phyloP scores from a whole-genome alignment of 164 flowering plant genomes.

The Berberis thunbergii region DNA sequence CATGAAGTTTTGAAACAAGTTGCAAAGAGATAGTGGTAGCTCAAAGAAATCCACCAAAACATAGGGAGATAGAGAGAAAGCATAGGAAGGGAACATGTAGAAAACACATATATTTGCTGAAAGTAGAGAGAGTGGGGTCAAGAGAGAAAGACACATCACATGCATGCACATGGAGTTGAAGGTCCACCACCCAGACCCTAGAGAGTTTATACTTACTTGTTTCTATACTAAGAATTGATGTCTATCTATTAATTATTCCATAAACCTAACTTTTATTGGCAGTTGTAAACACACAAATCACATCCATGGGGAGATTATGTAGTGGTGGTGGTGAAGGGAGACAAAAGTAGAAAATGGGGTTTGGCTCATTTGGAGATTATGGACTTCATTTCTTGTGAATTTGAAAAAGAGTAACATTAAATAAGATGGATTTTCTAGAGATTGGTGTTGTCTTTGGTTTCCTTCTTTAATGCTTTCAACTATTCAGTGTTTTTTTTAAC shows the following conservation, averaged over 20 bases:
- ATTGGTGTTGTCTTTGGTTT: too few species aligned
- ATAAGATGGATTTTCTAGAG: too few species aligned
- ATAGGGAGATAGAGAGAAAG: constrained; percentile 10
- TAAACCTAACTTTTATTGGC: too few species aligned
- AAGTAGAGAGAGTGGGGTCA: constrained; percentile 44
- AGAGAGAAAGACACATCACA: constrained; percentile 56
- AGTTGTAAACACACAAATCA: neutral
- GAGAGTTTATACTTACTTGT: constrained; percentile 1
- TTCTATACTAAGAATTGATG: constrained; percentile 3
- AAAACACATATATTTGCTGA: constrained; percentile 32
- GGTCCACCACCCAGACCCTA: constrained; percentile 29
- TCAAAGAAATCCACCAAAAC: constrained; percentile 7
- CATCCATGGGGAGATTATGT: neutral
- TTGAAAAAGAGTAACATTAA: too few species aligned
- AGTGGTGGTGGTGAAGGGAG: neutral
- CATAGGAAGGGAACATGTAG: constrained; percentile 14
- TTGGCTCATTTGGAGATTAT: neutral
- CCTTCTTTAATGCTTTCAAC: too few species aligned
- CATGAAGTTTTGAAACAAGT: constrained; percentile 8
- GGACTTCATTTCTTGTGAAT: too few species aligned
- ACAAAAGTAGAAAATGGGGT: neutral
- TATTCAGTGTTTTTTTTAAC: too few species aligned
- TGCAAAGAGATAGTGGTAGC: constrained; percentile 10
- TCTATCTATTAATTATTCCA: neutral
- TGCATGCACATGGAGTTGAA: constrained; percentile 57